Conservation (phyloP, 371 early-diverging fungal species). For the Vairimorpha apis region DNA sequence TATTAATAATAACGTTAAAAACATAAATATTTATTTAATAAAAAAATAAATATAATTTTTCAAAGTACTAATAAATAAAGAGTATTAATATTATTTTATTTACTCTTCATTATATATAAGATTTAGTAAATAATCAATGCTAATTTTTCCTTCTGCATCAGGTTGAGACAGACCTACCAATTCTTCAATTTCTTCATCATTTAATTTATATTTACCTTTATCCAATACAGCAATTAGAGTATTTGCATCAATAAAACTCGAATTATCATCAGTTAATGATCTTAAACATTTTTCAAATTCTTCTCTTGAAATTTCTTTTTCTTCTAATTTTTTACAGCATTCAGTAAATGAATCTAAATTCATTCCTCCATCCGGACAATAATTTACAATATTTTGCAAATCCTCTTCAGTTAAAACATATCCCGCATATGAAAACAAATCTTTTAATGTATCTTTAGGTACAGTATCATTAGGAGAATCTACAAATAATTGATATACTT, state of each 20-base stretch:
- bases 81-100: no score
- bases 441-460: background rate
- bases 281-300: constrained; percentile 47
- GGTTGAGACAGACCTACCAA: constrained; percentile 46
- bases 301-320: constrained; percentile 37
- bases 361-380: constrained; percentile 4
- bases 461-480: constrained; percentile 25
- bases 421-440: constrained; percentile 26
- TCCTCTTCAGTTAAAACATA: constrained; percentile 23
- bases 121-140: constrained; percentile 2
- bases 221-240: constrained; percentile 46
- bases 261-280: constrained; percentile 39
- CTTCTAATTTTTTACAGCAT: constrained; percentile 20
- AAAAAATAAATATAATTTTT: no score
- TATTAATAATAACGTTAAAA: no score
- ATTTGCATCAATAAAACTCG: constrained; percentile 42
- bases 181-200: constrained; percentile 47
- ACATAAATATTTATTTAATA: no score
- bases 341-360: constrained; percentile 14
- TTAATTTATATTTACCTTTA: constrained; percentile 28
- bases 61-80: no score
- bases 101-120: background rate
- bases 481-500: constrained; percentile 35
- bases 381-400: constrained; percentile 2
- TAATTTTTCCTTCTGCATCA: constrained; percentile 53